Conservation (phyloP, 495 filamentous ascomycete genomes). For the Lasiosphaeria miniovina region DNA sequence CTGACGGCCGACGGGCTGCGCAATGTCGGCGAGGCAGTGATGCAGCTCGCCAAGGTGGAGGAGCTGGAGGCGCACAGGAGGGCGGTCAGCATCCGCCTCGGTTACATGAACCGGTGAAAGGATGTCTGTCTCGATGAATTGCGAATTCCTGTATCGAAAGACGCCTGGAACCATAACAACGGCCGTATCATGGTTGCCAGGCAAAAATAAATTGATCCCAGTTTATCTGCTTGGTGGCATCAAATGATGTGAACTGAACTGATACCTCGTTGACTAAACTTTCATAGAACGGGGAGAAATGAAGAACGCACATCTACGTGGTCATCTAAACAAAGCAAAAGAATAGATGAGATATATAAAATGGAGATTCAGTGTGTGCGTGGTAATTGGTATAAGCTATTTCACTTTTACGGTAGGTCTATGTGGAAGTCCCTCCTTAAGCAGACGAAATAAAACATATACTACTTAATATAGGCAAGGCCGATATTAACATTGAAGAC, state of each 20-base stretch:
- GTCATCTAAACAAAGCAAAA: too few relatives aligned
- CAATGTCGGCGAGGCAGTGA: slow-evolving; percentile 83
- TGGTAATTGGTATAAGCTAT: too few relatives aligned
- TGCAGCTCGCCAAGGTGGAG: slow-evolving; percentile 90
- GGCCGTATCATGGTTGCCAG: not conserved
- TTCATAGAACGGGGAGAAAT: not conserved
- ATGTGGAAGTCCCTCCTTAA: too few relatives aligned
- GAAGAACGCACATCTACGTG: too few relatives aligned
- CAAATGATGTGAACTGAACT: too few relatives aligned
- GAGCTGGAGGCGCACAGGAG: slow-evolving; percentile 91
- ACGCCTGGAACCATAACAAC: not conserved
- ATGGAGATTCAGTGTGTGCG: too few relatives aligned
- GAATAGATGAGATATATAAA: too few relatives aligned
- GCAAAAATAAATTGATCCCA: not conserved
- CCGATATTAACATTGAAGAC: too few relatives aligned
- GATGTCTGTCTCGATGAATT: not conserved
- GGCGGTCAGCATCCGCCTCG: slow-evolving; percentile 83
- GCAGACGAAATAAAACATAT: too few relatives aligned
- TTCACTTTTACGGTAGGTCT: too few relatives aligned
- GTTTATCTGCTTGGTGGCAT: not conserved
- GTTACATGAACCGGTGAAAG: slow-evolving; percentile 50
- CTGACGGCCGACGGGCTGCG: slow-evolving; percentile 79
- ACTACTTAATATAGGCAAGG: too few relatives aligned
- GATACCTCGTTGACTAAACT: not conserved
- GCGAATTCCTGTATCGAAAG: not conserved